phyloP scores from a whole-genome alignment of 768 basidiomycete genomes.

The Cyclocybe cylindracea region DNA sequence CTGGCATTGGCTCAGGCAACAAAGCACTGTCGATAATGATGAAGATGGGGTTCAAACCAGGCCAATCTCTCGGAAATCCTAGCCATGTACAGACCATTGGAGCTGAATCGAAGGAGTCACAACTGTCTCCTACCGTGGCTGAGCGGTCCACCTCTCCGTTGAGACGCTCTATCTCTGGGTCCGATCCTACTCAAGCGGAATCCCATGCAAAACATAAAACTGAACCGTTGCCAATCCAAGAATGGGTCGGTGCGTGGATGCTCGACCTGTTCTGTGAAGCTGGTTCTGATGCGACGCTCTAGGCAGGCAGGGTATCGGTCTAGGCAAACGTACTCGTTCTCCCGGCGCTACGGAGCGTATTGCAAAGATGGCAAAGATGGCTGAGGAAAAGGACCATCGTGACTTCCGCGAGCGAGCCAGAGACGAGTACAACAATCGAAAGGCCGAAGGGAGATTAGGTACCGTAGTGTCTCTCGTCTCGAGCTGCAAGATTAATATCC shows the following conservation, averaged over 20 bases:
- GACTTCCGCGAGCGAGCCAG: constrained; percentile 72
- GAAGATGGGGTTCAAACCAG: constrained; percentile 92
- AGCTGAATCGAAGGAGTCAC: too few species aligned
- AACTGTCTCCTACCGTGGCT: background rate
- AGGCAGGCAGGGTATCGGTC: constrained; percentile 83
- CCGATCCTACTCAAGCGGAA: too few species aligned
- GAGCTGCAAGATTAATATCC: background rate
- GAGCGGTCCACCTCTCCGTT: background rate
- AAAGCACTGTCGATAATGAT: constrained; percentile 90
- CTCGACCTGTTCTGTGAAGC: constrained; percentile 3
- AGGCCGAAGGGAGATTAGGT: constrained; percentile 69
- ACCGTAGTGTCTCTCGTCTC: constrained; percentile 15
- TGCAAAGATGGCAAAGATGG: constrained; percentile 79
- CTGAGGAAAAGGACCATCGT: constrained; percentile 53
- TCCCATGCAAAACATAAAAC: constrained; percentile 41
- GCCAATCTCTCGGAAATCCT: constrained; percentile 67
- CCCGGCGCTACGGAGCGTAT: constrained; percentile 63
- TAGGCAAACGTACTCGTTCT: constrained; percentile 67
- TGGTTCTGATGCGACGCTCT: constrained; percentile 5
- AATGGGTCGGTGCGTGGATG: constrained; percentile 73
- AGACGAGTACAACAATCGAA: constrained; percentile 74
- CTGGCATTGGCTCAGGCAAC: constrained; percentile 53
- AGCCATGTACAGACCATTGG: constrained; percentile 18
- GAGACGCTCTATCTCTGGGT: constrained; percentile 6
- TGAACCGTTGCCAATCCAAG: constrained; percentile 73